These are phyloP conservation scores for Patellifolia procumbens DNA, from an alignment of 179 eudicot species.

Conservation along the genomic window DNA sequence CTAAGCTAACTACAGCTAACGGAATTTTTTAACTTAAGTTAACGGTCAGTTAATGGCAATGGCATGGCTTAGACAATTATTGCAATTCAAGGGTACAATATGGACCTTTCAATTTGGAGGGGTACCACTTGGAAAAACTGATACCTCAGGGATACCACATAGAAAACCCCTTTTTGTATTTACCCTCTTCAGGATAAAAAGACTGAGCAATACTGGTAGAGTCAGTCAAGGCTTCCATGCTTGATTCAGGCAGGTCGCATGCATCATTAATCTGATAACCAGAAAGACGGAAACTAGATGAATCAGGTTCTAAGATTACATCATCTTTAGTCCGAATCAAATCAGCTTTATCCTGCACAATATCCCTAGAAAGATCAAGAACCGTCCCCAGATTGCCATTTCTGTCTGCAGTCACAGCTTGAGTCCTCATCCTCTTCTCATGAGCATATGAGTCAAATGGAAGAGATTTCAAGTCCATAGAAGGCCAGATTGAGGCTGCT, in stretches of 20 bases:
- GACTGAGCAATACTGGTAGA: slow-evolving; percentile 38
- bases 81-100: too few relatives aligned
- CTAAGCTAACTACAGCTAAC: too few relatives aligned
- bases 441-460: slow-evolving; percentile 50
- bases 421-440: slow-evolving; percentile 24
- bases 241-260: slow-evolving; percentile 27
- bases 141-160: too few relatives aligned
- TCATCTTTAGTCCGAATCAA: slow-evolving; percentile 32
- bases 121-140: slow-evolving; percentile 35
- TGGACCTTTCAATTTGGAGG: too few relatives aligned
- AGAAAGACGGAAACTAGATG: slow-evolving; percentile 26
- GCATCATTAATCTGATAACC: slow-evolving; percentile 22
- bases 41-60: too few relatives aligned
- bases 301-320: slow-evolving; percentile 23
- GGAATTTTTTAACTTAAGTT: too few relatives aligned
- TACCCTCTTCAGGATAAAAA: slow-evolving; percentile 36
- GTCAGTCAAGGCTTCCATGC: slow-evolving; percentile 28
- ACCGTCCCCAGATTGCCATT: slow-evolving; percentile 10
- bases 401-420: slow-evolving; percentile 25
- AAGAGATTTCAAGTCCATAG: slow-evolving; percentile 80
- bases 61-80: too few relatives aligned
- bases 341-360: slow-evolving; percentile 16
- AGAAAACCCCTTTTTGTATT: slow-evolving; percentile 34
- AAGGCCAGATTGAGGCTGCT: slow-evolving; percentile 71
- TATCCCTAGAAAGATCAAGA: slow-evolving; percentile 12